Percentiles rank a stretch among this genome's conserved stretches.
Evolutionary conservation across 116 monocot species (phyloP).

Genomic region (Cymodocea nodosa): DNA sequence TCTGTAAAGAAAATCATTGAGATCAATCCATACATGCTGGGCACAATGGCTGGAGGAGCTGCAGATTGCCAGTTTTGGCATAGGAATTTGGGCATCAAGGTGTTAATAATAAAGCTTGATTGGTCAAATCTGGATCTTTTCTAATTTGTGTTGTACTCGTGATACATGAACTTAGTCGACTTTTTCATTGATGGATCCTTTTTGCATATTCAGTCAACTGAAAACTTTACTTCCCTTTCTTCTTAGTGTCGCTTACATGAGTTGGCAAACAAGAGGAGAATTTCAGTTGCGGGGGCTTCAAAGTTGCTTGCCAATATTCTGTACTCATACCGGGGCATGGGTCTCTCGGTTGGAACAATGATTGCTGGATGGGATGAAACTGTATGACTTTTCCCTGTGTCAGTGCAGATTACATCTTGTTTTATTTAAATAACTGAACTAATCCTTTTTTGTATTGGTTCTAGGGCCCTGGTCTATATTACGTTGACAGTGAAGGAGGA

Average conservation of each 20-base stretch:
- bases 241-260: constrained; percentile 70
- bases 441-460: constrained; percentile 4
- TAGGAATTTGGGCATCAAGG: constrained; percentile 73
- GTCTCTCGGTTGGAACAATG: constrained; percentile 92
- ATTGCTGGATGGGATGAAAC: constrained; percentile 98
- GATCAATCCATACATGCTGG: constrained; percentile 87
- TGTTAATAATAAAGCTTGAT: not conserved
- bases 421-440: not conserved
- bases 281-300: constrained; percentile 80
- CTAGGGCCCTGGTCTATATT: constrained; percentile 77
- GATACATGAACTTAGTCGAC: too few species aligned
- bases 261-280: constrained; percentile 81
- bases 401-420: not conserved
- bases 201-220: too few species aligned
- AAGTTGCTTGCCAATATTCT: constrained; percentile 85
- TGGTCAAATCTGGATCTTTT: not conserved
- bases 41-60: constrained; percentile 95
- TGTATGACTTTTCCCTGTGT: constrained; percentile 15
- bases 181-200: too few species aligned
- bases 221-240: not conserved
- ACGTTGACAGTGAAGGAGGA: constrained; percentile 95
- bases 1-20: constrained; percentile 89
- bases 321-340: constrained; percentile 84
- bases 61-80: constrained; percentile 97
- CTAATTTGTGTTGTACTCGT: too few species aligned